A percentile compares a stretch with the other conserved stretches of the same genome.
Evolutionary conservation across 2,329 filamentous ascomycete genomes (phyloP).

Genomic region (Microsporum ferrugineum): DNA sequence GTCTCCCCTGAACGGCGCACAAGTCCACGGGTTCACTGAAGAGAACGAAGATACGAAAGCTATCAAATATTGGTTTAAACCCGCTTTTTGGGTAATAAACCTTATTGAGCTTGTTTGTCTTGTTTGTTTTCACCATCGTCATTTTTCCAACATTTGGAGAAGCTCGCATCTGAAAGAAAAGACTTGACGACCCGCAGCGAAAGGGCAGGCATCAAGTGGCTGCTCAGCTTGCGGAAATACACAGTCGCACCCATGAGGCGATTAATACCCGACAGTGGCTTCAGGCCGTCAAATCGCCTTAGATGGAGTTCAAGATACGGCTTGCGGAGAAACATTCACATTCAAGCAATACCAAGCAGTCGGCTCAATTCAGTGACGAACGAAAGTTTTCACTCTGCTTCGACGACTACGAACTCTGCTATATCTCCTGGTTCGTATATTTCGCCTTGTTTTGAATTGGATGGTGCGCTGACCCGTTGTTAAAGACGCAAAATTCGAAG

Average conservation of each 20-base stretch:
- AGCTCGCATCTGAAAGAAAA: background rate
- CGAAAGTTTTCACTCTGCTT: conserved; percentile 28
- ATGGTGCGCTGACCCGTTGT: background rate
- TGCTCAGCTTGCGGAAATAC: conserved; percentile 2
- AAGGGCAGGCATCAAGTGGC: conserved; percentile 3
- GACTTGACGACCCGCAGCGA: background rate
- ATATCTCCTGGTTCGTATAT: conserved; percentile 31
- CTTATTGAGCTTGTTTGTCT: conserved; percentile 11
- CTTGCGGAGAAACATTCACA: conserved; percentile 31
- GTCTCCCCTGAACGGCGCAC: background rate
- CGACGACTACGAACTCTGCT: conserved; percentile 28
- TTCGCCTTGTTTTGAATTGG: background rate
- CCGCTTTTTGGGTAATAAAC: background rate
- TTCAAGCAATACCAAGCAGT: conserved; percentile 34
- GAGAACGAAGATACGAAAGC: background rate
- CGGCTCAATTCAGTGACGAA: conserved; percentile 26
- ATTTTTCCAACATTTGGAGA: conserved; percentile 1
- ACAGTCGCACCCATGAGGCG: conserved; percentile 24
- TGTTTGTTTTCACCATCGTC: conserved; percentile 9
- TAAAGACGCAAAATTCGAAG: conserved; percentile 85
- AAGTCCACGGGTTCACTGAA: background rate
- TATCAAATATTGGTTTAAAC: background rate
- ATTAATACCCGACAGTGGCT: conserved; percentile 25
- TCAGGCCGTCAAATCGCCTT: conserved; percentile 22
- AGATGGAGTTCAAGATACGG: background rate